Evolutionary conservation across 176 grass and related monocot species (phyloP).

Genomic region (Miscanthus lutarioriparius): DNA sequence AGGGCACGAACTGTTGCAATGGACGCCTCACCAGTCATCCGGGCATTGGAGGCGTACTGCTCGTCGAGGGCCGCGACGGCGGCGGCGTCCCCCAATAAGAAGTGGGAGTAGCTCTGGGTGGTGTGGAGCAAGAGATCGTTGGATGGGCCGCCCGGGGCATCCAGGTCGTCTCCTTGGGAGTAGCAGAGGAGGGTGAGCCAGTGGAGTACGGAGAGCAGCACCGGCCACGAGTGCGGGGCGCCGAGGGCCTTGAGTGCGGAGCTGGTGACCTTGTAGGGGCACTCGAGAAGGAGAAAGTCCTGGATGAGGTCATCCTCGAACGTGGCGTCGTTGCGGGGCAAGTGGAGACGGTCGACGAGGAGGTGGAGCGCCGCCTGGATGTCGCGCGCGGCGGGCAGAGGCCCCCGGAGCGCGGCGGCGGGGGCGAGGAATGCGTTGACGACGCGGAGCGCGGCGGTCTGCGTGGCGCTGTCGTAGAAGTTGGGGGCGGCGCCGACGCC

Average conservation of each 20-base stretch:
- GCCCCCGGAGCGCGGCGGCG: conserved; percentile 40
- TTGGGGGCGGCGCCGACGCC: conserved; percentile 29
- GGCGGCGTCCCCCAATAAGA: conserved; percentile 48
- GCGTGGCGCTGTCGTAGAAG: conserved; percentile 15
- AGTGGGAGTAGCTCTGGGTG: conserved; percentile 56
- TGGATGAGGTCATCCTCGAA: conserved; percentile 73
- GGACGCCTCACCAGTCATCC: not conserved
- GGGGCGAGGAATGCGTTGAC: conserved; percentile 53
- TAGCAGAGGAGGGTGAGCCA: conserved; percentile 69
- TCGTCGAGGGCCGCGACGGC: conserved; percentile 55
- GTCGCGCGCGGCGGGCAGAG: conserved; percentile 67
- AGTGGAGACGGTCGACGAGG: conserved; percentile 37
- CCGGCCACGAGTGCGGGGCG: conserved; percentile 82
- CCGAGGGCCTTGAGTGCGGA: conserved; percentile 74
- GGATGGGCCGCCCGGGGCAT: not conserved
- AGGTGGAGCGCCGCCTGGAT: conserved; percentile 57
- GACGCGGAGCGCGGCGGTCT: not conserved
- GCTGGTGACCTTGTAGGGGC: conserved; percentile 50
- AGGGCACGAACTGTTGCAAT: not conserved
- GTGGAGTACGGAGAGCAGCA: conserved; percentile 64
- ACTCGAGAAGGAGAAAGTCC: too few species aligned
- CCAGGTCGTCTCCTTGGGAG: not conserved
- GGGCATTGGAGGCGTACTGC: conserved; percentile 55
- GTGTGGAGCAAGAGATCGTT: conserved; percentile 53
- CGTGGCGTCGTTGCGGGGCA: not conserved